Conservation (phyloP, 169 alveolate species). For the Eimeria mitis region DNA sequence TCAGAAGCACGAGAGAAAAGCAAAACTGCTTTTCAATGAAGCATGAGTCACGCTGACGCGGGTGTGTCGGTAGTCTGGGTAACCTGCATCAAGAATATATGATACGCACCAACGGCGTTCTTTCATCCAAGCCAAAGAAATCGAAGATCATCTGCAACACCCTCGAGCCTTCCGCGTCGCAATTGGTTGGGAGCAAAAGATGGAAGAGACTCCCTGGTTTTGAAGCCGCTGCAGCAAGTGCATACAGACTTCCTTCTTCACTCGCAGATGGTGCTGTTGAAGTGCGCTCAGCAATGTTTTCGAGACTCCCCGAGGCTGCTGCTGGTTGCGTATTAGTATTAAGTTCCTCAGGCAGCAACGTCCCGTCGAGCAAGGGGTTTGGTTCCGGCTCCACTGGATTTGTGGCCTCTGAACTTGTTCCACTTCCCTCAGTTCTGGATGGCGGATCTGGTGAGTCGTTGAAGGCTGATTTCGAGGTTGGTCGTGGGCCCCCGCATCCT, state of each 20-base stretch:
- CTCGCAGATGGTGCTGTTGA: not conserved
- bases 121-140: conserved; percentile 68
- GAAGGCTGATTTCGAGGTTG: not conserved
- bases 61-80: not conserved
- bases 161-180: conserved; percentile 62
- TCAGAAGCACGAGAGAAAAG: not conserved
- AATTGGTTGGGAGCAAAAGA: conserved; percentile 38
- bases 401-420: not conserved
- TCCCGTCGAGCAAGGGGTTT: conserved; percentile 36
- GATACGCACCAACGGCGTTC: conserved; percentile 23
- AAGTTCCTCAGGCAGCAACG: not conserved
- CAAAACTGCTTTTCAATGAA: not conserved
- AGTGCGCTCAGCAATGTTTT: not conserved
- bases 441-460: not conserved
- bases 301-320: not conserved
- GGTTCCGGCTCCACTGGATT: conserved; percentile 30
- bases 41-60: not conserved
- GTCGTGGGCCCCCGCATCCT: not conserved
- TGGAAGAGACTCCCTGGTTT: conserved; percentile 80
- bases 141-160: conserved; percentile 5
- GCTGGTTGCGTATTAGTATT: not conserved
- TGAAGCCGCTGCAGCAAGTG: conserved; percentile 61
- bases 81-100: not conserved
- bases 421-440: not conserved
- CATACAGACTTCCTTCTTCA: conserved; percentile 44